Conservation (phyloP, 306 rosid species). For the Prunus padus region DNA sequence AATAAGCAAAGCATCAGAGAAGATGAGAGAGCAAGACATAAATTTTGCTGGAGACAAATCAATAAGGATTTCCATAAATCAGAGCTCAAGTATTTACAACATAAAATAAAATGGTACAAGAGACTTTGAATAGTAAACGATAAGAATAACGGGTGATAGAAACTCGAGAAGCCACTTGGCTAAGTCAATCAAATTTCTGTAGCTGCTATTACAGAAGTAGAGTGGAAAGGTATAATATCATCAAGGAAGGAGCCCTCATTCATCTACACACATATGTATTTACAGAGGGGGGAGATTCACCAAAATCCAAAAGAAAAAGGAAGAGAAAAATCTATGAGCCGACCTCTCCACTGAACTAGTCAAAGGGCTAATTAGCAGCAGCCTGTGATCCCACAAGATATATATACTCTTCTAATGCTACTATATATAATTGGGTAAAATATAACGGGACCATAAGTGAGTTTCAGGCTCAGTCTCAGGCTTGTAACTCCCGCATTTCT, state of each 20-base stretch:
- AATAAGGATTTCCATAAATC: background rate
- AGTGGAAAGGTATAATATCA: slow-evolving; percentile 28
- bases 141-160: background rate
- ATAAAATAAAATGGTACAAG: background rate
- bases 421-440: slow-evolving; percentile 18
- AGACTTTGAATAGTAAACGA: background rate
- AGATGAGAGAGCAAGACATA: too few relatives aligned
- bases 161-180: slow-evolving; percentile 1
- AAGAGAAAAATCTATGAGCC: slow-evolving; percentile 29
- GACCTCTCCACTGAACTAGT: slow-evolving; percentile 41
- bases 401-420: slow-evolving; percentile 24
- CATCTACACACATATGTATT: slow-evolving; percentile 39
- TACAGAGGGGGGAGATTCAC: slow-evolving; percentile 42
- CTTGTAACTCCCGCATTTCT: slow-evolving; percentile 5
- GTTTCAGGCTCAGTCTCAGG: slow-evolving; percentile 6
- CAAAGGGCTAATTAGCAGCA: slow-evolving; percentile 29
- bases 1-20: background rate
- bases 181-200: slow-evolving; percentile 9
- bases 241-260: slow-evolving; percentile 27
- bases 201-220: slow-evolving; percentile 17
- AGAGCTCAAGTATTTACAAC: background rate
- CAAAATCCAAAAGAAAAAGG: slow-evolving; percentile 17
- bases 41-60: background rate
- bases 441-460: slow-evolving; percentile 25
- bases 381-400: slow-evolving; percentile 20